These are phyloP conservation scores for Crithidia sp. DNA, from an alignment of 208 protist genomes.

Conservation along the genomic window DNA sequence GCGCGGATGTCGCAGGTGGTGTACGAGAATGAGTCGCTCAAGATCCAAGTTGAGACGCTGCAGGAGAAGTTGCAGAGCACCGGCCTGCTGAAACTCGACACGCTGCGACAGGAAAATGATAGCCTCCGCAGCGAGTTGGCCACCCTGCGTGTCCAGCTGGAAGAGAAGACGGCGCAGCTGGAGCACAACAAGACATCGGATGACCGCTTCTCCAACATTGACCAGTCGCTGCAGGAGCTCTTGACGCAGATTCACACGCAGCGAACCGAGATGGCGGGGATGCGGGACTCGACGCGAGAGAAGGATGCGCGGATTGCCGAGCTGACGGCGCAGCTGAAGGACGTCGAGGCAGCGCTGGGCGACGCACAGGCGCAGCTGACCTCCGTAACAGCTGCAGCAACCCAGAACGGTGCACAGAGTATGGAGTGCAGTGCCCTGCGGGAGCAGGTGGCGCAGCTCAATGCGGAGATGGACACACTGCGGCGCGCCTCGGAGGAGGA, in stretches of 20 bases:
- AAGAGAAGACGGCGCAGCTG: constrained; percentile 56
- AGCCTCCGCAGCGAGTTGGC: constrained; percentile 30
- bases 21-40: constrained; percentile 66
- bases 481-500: constrained; percentile 11
- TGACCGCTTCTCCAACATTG: constrained; percentile 54
- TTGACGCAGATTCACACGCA: constrained; percentile 38
- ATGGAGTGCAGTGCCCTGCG: constrained; percentile 5
- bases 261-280: constrained; percentile 38
- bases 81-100: constrained; percentile 34
- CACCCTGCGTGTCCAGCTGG: constrained; percentile 38
- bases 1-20: constrained; percentile 41
- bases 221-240: constrained; percentile 41
- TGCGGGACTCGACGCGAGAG: constrained; percentile 29
- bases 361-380: constrained; percentile 13
- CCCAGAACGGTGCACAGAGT: not conserved
- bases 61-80: constrained; percentile 43
- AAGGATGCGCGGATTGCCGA: constrained; percentile 40
- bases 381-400: not conserved
- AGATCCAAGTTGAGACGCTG: constrained; percentile 48
- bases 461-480: constrained; percentile 20
- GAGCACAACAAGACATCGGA: constrained; percentile 37
- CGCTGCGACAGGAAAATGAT: constrained; percentile 38
- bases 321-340: constrained; percentile 26
- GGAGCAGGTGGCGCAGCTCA: constrained; percentile 20
- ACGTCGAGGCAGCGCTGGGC: constrained; percentile 19